A percentile compares a stretch with the other conserved stretches of the same genome.
phyloP scores from a whole-genome alignment of 2,329 filamentous ascomycete genomes.

The Purpureocillium lavendulum region DNA sequence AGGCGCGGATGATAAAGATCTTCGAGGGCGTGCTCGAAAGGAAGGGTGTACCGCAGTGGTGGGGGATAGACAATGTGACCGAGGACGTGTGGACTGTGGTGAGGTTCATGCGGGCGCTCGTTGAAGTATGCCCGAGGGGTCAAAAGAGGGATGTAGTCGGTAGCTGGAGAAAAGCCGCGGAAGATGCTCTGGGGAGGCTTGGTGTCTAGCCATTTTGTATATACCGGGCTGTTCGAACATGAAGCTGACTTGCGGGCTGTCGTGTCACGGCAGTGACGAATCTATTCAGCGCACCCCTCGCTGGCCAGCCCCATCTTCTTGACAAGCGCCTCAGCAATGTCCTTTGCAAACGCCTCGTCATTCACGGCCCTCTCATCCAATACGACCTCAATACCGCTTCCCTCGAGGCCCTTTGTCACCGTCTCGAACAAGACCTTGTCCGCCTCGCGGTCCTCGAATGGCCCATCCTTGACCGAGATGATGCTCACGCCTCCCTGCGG shows the following conservation, averaged over 20 bases:
- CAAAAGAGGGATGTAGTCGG: constrained; percentile 12
- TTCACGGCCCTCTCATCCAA: constrained; percentile 46
- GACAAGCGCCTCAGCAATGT: constrained; percentile 33
- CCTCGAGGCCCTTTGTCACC: constrained; percentile 38
- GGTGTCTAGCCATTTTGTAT: constrained; percentile 3
- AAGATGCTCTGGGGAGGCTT: constrained; percentile 7
- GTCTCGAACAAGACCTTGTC: constrained; percentile 44
- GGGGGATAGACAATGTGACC: constrained; percentile 9
- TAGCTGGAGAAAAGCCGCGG: constrained; percentile 11
- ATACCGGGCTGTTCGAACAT: too few species aligned
- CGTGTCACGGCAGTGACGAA: too few species aligned
- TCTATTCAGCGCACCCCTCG: too few species aligned
- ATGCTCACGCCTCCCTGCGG: constrained; percentile 54
- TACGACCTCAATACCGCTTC: constrained; percentile 38
- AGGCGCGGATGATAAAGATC: constrained; percentile 12
- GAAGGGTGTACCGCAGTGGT: constrained; percentile 9
- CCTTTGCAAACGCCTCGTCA: constrained; percentile 39
- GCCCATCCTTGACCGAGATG: constrained; percentile 42
- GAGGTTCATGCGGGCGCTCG: constrained; percentile 18
- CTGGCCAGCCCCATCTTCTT: constrained; percentile 14
- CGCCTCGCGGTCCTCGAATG: constrained; percentile 39
- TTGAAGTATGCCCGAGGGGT: constrained; percentile 17
- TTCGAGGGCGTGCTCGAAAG: constrained; percentile 16
- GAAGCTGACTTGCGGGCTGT: too few species aligned
- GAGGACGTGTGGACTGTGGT: constrained; percentile 18